These are phyloP conservation scores for Kuraishia piskuri DNA, from an alignment of 805 yeast species.

Conservation along the genomic window DNA sequence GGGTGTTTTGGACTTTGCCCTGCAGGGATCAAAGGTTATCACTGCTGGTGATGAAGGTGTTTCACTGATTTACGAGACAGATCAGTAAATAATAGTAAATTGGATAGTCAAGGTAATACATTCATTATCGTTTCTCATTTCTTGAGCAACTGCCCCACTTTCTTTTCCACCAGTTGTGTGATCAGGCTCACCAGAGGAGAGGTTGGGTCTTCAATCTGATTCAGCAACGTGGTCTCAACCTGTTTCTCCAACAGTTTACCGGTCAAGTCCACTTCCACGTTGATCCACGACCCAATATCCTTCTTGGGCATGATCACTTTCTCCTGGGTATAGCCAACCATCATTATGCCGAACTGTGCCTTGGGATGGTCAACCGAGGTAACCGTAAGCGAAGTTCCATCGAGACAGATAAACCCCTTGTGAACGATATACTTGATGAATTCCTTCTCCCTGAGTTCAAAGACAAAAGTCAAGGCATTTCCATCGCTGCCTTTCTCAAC, in stretches of 20 bases:
- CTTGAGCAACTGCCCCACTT: constrained; percentile 15
- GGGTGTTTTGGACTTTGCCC: constrained; percentile 84
- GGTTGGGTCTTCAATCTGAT: constrained; percentile 39
- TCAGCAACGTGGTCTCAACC: constrained; percentile 47
- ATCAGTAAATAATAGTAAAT: not conserved
- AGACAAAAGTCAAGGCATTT: constrained; percentile 70
- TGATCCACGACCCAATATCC: constrained; percentile 54
- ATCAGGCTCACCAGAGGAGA: constrained; percentile 45
- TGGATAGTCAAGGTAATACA: not conserved
- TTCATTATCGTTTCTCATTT: constrained; percentile 1
- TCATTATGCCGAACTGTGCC: constrained; percentile 69
- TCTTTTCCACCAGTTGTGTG: constrained; percentile 35
- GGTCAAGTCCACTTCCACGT: constrained; percentile 90
- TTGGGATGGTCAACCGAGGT: constrained; percentile 60
- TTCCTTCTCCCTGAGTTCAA: constrained; percentile 55
- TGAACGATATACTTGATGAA: constrained; percentile 75
- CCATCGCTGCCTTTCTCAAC: constrained; percentile 48
- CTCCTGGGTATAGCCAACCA: constrained; percentile 85
- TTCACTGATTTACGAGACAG: constrained; percentile 52
- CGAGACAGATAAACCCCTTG: constrained; percentile 89
- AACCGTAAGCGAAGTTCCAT: constrained; percentile 89
- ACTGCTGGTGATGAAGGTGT: constrained; percentile 99
- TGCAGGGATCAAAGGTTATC: constrained; percentile 61
- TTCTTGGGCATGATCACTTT: constrained; percentile 70
- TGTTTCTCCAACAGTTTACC: constrained; percentile 91